A percentile compares a stretch with the other conserved stretches of the same genome.
Evolutionary conservation across 2,329 filamentous ascomycete species (phyloP).

Genomic region (Aspergillus tamarii): DNA sequence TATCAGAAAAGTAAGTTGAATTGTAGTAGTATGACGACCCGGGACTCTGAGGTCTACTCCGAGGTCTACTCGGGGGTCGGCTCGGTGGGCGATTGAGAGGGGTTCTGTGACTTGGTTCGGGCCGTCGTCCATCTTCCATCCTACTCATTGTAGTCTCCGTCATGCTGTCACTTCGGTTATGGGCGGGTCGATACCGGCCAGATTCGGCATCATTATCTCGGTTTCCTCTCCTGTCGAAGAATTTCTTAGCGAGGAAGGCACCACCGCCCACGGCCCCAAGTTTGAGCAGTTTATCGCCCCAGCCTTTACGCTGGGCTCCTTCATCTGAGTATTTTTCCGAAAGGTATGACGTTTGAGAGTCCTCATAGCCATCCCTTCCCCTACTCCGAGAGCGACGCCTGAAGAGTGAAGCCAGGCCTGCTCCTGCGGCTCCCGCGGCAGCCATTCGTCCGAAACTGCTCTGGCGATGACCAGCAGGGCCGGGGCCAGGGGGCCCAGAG

Average conservation of each 20-base stretch:
- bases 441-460: slow-evolving; percentile 54
- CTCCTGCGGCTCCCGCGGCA: slow-evolving; percentile 60
- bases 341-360: slow-evolving; percentile 59
- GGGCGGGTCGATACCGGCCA: slow-evolving; percentile 56
- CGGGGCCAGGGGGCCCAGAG: slow-evolving; percentile 50
- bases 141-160: slow-evolving; percentile 46
- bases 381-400: slow-evolving; percentile 46
- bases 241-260: slow-evolving; percentile 62
- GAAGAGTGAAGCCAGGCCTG: slow-evolving; percentile 59
- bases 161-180: slow-evolving; percentile 50
- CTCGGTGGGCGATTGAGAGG: slow-evolving; percentile 39
- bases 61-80: slow-evolving; percentile 37
- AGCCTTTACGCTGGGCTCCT: slow-evolving; percentile 54
- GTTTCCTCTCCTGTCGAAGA: slow-evolving; percentile 60
- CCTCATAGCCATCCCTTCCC: slow-evolving; percentile 47
- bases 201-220: slow-evolving; percentile 57
- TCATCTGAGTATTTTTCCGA: slow-evolving; percentile 66
- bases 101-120: slow-evolving; percentile 42
- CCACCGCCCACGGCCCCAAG: slow-evolving; percentile 66
- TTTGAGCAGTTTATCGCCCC: slow-evolving; percentile 64
- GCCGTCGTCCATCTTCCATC: slow-evolving; percentile 58
- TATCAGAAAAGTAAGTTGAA: slow-evolving; percentile 45
- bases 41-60: slow-evolving; percentile 40
- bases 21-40: slow-evolving; percentile 43
- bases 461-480: slow-evolving; percentile 49